These are phyloP conservation scores for Leishmania mexicana DNA, from an alignment of 208 protist genomes.

Conservation along the genomic window DNA sequence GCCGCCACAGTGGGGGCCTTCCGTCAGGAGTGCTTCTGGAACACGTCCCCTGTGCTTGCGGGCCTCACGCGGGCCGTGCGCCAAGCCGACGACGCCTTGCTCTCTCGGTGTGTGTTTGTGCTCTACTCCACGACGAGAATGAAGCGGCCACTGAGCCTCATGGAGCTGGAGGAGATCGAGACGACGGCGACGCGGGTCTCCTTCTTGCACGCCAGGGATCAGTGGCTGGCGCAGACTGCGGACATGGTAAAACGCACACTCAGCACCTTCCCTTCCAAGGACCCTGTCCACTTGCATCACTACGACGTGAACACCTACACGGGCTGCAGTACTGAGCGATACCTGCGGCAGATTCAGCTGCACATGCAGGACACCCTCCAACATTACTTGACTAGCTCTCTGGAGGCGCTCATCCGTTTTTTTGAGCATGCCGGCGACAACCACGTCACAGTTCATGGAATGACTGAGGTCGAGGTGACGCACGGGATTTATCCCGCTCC, in stretches of 20 bases:
- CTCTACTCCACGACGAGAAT: conserved; percentile 45
- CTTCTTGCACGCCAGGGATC: conserved; percentile 70
- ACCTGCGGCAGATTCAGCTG: conserved; percentile 90
- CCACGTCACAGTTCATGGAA: conserved; percentile 45
- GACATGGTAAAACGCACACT: conserved; percentile 56
- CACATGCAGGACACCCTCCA: conserved; percentile 94
- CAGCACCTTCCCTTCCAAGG: conserved; percentile 17
- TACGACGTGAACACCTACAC: conserved; percentile 88
- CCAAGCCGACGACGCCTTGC: conserved; percentile 72
- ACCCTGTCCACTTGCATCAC: conserved; percentile 85
- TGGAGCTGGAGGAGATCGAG: conserved; percentile 92
- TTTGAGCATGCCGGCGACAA: conserved; percentile 79
- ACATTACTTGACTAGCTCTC: conserved; percentile 60
- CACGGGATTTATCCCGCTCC: conserved; percentile 37
- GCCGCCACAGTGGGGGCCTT: conserved; percentile 52
- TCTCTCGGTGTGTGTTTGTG: conserved; percentile 77
- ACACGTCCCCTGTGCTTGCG: conserved; percentile 43
- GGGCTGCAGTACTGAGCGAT: conserved; percentile 92
- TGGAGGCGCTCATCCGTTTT: conserved; percentile 85
- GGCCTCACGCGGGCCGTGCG: conserved; percentile 70
- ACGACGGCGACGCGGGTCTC: conserved; percentile 66
- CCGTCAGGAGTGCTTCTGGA: conserved; percentile 60
- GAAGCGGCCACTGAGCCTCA: conserved; percentile 67
- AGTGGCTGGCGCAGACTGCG: conserved; percentile 68
- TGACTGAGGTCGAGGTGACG: conserved; percentile 59